Conservation (phyloP, 805 yeast species). For the Aciculoconidium aculeatum region DNA sequence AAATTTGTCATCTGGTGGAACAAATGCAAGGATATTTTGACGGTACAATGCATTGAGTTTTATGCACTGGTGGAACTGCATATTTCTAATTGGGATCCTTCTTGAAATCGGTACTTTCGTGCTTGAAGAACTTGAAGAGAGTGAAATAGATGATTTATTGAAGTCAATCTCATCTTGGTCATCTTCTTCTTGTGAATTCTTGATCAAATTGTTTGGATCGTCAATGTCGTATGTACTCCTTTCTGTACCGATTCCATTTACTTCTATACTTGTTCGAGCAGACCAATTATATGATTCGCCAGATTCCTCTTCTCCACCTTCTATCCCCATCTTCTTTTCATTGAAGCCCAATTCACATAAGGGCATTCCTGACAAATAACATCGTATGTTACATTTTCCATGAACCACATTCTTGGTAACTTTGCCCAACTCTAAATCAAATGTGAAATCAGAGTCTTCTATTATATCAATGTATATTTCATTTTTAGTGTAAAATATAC, state of each 20-base stretch:
- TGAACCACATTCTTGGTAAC: slow-evolving; percentile 28
- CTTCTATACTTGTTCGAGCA: slow-evolving; percentile 4
- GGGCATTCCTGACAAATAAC: slow-evolving; percentile 42
- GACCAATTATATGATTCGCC: neutral
- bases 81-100: slow-evolving; percentile 29
- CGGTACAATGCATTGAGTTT: slow-evolving; percentile 61
- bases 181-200: slow-evolving; percentile 1
- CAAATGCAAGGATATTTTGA: slow-evolving; percentile 64
- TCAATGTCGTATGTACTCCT: no score
- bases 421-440: slow-evolving; percentile 22
- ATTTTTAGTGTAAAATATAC: slow-evolving; percentile 39
- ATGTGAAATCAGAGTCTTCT: slow-evolving; percentile 33
- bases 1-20: slow-evolving; percentile 71
- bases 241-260: slow-evolving; percentile 1
- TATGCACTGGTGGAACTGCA: slow-evolving; percentile 63
- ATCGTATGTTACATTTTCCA: slow-evolving; percentile 31
- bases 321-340: slow-evolving; percentile 17
- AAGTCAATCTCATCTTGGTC: slow-evolving; percentile 3
- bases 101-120: no score
- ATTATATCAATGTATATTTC: slow-evolving; percentile 38
- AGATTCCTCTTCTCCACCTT: slow-evolving; percentile 6
- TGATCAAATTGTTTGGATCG: neutral
- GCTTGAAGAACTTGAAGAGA: no score
- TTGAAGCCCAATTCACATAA: slow-evolving; percentile 36
- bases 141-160: neutral